Evolutionary conservation across 768 basidiomycete species (phyloP).

Genomic region (Collybia mongolica): DNA sequence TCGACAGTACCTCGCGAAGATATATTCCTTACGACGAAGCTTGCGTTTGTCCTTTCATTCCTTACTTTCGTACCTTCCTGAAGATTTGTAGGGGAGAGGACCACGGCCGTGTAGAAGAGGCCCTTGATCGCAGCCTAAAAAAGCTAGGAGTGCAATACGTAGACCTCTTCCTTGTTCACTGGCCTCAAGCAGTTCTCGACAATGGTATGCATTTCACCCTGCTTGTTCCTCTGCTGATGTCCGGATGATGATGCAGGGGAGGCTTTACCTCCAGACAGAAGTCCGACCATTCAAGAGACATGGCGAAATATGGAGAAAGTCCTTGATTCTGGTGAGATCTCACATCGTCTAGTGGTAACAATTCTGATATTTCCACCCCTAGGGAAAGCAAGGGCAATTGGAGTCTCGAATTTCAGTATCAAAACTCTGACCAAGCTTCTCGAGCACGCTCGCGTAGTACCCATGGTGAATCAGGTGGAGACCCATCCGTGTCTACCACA

Average conservation of each 20-base stretch:
- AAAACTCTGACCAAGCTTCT: conserved; percentile 35
- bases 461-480: conserved; percentile 40
- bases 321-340: conserved; percentile 27
- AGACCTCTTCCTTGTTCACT: conserved; percentile 48
- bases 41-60: conserved; percentile 21
- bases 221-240: not conserved
- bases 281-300: conserved; percentile 33
- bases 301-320: conserved; percentile 42
- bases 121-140: conserved; percentile 31
- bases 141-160: conserved; percentile 40
- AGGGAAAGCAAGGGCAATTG: conserved; percentile 38
- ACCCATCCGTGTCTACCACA: conserved; percentile 46
- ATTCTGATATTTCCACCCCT: not conserved
- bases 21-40: conserved; percentile 41
- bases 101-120: conserved; percentile 30
- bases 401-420: conserved; percentile 53
- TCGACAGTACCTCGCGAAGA: conserved; percentile 38
- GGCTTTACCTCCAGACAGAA: conserved; percentile 17
- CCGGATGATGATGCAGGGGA: not conserved
- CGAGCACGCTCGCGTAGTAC: conserved; percentile 35
- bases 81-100: conserved; percentile 26
- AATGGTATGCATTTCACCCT: conserved; percentile 10
- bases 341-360: not conserved
- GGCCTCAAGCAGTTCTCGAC: conserved; percentile 26
- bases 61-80: conserved; percentile 16